Evolutionary conservation across 2,329 filamentous ascomycete genomes (phyloP), one percentile per base, ranked within the genome.

Genomic region (Aspergillus thermomutatus): DNA sequence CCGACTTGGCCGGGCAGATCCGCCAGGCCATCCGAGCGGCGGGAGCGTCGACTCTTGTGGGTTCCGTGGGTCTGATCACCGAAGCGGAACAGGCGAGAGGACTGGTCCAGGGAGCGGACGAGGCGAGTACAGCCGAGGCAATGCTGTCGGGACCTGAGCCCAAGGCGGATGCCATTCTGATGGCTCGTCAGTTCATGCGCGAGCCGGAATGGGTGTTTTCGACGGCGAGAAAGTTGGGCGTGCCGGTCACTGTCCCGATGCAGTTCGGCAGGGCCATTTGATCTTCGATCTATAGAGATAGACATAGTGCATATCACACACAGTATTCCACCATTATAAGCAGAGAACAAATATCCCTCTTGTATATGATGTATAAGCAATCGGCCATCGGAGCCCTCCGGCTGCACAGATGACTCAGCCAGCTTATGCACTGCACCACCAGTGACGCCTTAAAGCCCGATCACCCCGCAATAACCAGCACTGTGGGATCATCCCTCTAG

Each of bases 131-230:
- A 1, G 63, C 64, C 5, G 66, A 70, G 49, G 57, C 58, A 19
- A 59, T 67, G n/a, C 50, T 72, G n/a, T 60, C 64, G 1, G 66
- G 69, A 0, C 23, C 59, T 7, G 64, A 69, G 27, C 69, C 72
- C 1, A 66, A 65, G 37, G 73, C 80, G 0, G 81, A 83, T 71
- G 77, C 78, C 0, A 72, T 83, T 25, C 61, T 83, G n/a, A 74
- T 83, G 37, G 81, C 77, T 0, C 72, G 80, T 46, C 81, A 83
- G 60, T 83, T 83, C 57, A 75, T 83, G 74, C 71, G 81, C 7
- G 81, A 83, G 67, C 80, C 81, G 0, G 80, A 82, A 60, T 83
- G 81, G 81, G 81, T 83, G 27, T 59, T 83, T 37, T 78, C 67
- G 45, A 79, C 82, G 1, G 81, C 80, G 8, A 78, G 76, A 69